Conservation (phyloP, 352 stramenopile species). For the Phytopythium sindhum region DNA sequence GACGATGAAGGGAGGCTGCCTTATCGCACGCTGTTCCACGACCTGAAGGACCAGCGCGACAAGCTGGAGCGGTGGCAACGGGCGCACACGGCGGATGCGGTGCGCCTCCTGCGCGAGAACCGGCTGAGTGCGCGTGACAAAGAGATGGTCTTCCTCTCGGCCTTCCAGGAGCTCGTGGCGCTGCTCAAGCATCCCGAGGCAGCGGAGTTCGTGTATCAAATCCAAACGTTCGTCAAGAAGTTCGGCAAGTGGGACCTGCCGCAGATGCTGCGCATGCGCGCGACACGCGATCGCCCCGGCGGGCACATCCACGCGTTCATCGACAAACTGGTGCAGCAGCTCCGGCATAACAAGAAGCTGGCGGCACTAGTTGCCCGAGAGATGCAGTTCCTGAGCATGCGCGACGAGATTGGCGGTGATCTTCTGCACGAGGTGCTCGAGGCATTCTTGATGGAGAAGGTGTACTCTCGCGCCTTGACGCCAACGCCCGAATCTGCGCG, state of each 20-base stretch:
- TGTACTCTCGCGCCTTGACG: conserved; percentile 70
- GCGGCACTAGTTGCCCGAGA: conserved; percentile 14
- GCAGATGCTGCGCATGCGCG: conserved; percentile 37
- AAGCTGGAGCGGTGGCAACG: conserved; percentile 42
- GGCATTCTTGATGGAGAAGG: conserved; percentile 89
- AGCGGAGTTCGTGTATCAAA: conserved; percentile 72
- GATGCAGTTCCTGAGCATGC: conserved; percentile 23
- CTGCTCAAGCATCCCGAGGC: conserved; percentile 60
- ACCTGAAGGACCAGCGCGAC: conserved; percentile 33
- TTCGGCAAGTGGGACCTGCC: conserved; percentile 54
- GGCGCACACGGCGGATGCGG: conserved; percentile 24
- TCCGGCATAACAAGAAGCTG: conserved; percentile 39
- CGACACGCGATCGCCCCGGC: conserved; percentile 39
- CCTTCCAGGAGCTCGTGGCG: conserved; percentile 52
- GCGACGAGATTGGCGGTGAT: conserved; percentile 37
- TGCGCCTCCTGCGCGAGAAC: conserved; percentile 12
- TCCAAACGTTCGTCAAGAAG: conserved; percentile 72
- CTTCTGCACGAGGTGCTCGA: conserved; percentile 75
- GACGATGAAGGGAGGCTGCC: neutral
- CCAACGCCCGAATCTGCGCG: conserved; percentile 31
- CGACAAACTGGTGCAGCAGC: conserved; percentile 51
- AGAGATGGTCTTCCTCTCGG: conserved; percentile 58
- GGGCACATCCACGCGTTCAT: conserved; percentile 65
- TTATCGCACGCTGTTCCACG: conserved; percentile 46
- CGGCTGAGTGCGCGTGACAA: conserved; percentile 35